Conservation (phyloP, 352 stramenopile genomes). For the Elongisporangium senticosum region DNA sequence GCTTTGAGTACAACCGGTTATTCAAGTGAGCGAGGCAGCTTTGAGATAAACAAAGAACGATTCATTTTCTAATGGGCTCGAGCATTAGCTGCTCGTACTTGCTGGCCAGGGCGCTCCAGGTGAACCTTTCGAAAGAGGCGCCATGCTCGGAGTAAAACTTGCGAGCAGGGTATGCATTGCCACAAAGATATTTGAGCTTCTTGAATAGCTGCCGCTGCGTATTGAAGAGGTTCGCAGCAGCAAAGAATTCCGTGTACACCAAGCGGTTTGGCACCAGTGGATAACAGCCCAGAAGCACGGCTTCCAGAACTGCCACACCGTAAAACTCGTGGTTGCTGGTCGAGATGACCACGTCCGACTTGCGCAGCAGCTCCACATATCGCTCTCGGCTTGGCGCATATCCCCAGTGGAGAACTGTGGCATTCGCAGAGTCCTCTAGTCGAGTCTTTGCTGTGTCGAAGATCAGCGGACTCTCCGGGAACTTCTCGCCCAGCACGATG, state of each 20-base stretch:
- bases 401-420: constrained; percentile 34
- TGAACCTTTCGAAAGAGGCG: constrained; percentile 19
- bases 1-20: neutral
- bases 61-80: neutral
- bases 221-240: constrained; percentile 25
- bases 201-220: constrained; percentile 42
- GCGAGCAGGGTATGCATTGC: constrained; percentile 15
- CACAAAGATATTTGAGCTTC: constrained; percentile 33
- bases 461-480: constrained; percentile 17
- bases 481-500: constrained; percentile 41
- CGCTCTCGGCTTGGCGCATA: constrained; percentile 17
- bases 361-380: constrained; percentile 32
- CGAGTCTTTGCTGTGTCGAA: constrained; percentile 19
- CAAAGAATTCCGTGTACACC: constrained; percentile 47
- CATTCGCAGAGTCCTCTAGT: constrained; percentile 15
- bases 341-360: constrained; percentile 41
- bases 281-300: constrained; percentile 36
- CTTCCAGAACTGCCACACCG: constrained; percentile 44
- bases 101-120: constrained; percentile 17
- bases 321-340: constrained; percentile 58
- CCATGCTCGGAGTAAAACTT: constrained; percentile 10
- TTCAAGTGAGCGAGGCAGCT: constrained; percentile 3
- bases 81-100: constrained; percentile 21
- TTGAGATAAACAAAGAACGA: neutral
- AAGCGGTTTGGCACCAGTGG: constrained; percentile 44